Evolutionary conservation across 208 protist genomes (phyloP).

Genomic region (Trypanosoma caninum): DNA sequence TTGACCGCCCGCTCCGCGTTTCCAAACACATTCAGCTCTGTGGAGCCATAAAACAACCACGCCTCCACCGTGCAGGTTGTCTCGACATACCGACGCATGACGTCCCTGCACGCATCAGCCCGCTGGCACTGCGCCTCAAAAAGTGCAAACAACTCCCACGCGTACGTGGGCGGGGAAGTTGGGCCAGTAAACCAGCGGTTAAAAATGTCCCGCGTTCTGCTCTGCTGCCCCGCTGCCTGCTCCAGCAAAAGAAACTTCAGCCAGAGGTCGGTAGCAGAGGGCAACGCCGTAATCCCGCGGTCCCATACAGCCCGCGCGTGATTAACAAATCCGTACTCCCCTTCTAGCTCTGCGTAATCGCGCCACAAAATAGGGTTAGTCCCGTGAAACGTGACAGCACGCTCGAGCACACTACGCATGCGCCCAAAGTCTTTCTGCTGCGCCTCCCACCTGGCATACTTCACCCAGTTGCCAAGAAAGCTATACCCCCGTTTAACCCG

Average conservation of each 20-base stretch:
- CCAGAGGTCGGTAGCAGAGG: constrained; percentile 96
- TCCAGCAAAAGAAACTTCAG: constrained; percentile 96
- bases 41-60: constrained; percentile 90
- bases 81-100: constrained; percentile 71
- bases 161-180: constrained; percentile 69
- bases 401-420: constrained; percentile 96
- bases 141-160: constrained; percentile 94
- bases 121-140: constrained; percentile 79
- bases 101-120: constrained; percentile 39
- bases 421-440: constrained; percentile 93
- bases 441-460: constrained; percentile 98
- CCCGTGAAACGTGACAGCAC: constrained; percentile 90
- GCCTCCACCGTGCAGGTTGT: constrained; percentile 49
- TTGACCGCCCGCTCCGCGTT: constrained; percentile 41
- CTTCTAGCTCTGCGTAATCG: constrained; percentile 99
- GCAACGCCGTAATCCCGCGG: constrained; percentile 95
- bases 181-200: constrained; percentile 96
- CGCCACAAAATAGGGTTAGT: constrained; percentile 91
- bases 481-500: constrained; percentile 77
- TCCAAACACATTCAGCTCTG: constrained; percentile 75
- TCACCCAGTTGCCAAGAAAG: constrained; percentile 89
- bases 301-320: constrained; percentile 97
- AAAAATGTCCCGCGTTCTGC: constrained; percentile 89
- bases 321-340: constrained; percentile 95
- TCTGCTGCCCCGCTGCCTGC: constrained; percentile 94